These are phyloP conservation scores for Basidiobolus heterosporus DNA, from an alignment of 371 early-diverging fungal species.

Conservation along the genomic window DNA sequence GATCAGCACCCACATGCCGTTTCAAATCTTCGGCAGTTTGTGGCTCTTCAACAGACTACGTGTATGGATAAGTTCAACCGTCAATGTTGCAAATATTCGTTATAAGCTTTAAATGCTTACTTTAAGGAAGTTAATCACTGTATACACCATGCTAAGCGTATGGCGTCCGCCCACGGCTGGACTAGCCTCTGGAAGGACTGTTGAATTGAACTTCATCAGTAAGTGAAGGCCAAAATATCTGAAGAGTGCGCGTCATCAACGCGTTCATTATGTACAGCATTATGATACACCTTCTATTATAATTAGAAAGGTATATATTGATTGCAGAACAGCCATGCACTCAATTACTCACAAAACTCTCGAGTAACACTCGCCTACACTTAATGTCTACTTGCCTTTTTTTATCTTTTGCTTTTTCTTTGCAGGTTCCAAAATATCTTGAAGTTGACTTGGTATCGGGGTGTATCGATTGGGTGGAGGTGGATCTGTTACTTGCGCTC, in stretches of 20 bases:
- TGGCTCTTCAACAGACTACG: slow-evolving; percentile 36
- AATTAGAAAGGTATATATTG: background rate
- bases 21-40: slow-evolving; percentile 45
- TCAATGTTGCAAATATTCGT: background rate
- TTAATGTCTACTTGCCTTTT: background rate
- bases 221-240: too few relatives aligned
- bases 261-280: too few relatives aligned
- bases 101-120: slow-evolving; percentile 1
- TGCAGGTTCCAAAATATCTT: slow-evolving; percentile 7
- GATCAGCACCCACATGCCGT: slow-evolving; percentile 34
- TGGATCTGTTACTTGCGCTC: slow-evolving; percentile 9
- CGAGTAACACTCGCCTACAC: background rate
- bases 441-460: slow-evolving; percentile 11
- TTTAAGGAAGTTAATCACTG: slow-evolving; percentile 3
- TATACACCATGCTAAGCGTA: background rate
- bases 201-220: background rate
- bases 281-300: background rate
- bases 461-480: slow-evolving; percentile 8
- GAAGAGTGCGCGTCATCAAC: too few relatives aligned
- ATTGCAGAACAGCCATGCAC: background rate
- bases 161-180: background rate
- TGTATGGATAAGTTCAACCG: slow-evolving; percentile 5
- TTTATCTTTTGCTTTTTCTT: background rate
- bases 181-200: background rate
- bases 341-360: background rate